Evolutionary conservation across 148 eudicot species (phyloP), one percentile per base, ranked within the genome.

Genomic region (Rhododendron ovatum): DNA sequence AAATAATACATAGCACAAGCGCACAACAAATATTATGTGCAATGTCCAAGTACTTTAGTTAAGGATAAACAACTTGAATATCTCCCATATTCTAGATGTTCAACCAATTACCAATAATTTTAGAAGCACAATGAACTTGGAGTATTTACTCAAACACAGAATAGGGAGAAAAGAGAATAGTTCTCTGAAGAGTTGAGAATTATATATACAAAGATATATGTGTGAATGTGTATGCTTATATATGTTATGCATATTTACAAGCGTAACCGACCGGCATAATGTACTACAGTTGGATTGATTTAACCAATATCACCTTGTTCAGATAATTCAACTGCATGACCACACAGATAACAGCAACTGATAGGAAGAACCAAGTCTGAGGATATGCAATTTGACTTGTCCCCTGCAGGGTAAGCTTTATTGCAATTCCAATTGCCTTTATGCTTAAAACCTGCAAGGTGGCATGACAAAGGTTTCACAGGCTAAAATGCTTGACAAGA

Each of bases 391-490:
- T 61, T 83, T 96, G 99, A 88, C 90, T 96, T 84, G 88, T 91
- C 33, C 99, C 99, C 80, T 92, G 95, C 69, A 96, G 78, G 43
- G 99, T 96, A 41, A 96, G 96, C 90, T 96, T 93, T 85, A 96
- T 88, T 39, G 98, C 96, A 85, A 95, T 96, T 84, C 99, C 99
- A 84, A 96, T 92, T n/a, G 99, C 99, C 92, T 96, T 96, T 88
- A 95, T 92, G 92, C 99, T 95, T 77, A 96, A 94, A 79, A 96
- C 98, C 99, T 96, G 89, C 85, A 88, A 77, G 82, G 48, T 33
- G 30, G 61, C 80, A 85, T 55, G 30, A 55, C 37, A 86, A 45
- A 84, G 41, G 17, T 10, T 84, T 55, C 43, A 51, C 41, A 12
- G 50, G 35, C 26, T 75, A 10, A 84, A 84, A 7, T 1, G 15